These are phyloP conservation scores for Xylaria castorea DNA, from an alignment of 495 filamentous ascomycete genomes.

Conservation along the genomic window DNA sequence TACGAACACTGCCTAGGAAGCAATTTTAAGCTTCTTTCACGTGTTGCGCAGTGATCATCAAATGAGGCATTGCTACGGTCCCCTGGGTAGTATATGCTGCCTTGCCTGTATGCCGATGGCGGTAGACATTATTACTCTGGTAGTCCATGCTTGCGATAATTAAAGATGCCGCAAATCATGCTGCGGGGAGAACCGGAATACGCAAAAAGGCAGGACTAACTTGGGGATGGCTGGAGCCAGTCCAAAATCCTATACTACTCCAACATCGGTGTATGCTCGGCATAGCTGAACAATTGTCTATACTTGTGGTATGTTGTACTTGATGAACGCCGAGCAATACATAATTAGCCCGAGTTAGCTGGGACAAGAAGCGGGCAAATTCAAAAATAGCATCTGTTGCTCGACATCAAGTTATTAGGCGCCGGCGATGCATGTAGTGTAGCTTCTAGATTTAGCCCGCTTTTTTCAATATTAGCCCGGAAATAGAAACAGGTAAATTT, in stretches of 20 bases:
- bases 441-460: constrained; percentile 29
- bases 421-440: constrained; percentile 14
- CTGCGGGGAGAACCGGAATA: constrained; percentile 15
- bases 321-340: neutral
- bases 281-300: constrained; percentile 8
- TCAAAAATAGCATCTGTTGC: constrained; percentile 44
- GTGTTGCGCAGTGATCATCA: neutral
- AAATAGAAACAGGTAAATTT: constrained; percentile 44
- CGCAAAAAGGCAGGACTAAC: neutral
- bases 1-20: neutral
- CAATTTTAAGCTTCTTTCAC: neutral
- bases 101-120: neutral
- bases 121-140: neutral
- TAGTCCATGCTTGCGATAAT: constrained; percentile 23
- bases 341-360: constrained; percentile 35
- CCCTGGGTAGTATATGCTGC: neutral
- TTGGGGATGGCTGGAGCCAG: neutral
- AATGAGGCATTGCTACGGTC: constrained; percentile 16
- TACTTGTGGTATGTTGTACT: constrained; percentile 15
- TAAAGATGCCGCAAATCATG: constrained; percentile 23
- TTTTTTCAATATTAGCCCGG: constrained; percentile 27
- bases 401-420: constrained; percentile 26
- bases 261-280: constrained; percentile 12
- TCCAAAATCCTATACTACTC: constrained; percentile 7
- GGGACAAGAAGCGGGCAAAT: constrained; percentile 36